Percentiles rank a stretch among this genome's conserved stretches.
Conservation (phyloP, 768 basidiomycete species). For the Leucocoprinus sp. region DNA sequence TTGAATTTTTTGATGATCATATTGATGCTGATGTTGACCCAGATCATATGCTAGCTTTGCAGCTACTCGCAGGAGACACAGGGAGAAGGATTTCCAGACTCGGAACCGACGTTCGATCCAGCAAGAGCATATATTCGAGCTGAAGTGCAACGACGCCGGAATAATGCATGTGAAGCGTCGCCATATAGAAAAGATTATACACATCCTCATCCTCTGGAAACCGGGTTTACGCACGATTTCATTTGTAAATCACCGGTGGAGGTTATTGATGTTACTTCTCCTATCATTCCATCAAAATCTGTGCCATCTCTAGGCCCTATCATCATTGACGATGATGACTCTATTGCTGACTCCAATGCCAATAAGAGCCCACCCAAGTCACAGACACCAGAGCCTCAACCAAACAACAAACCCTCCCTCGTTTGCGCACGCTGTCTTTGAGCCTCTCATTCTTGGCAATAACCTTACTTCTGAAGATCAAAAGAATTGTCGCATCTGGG, state of each 20-base stretch:
- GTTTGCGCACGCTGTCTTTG: slow-evolving; percentile 62
- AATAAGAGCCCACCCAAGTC: neutral
- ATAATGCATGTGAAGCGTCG: slow-evolving; percentile 17
- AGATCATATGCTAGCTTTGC: slow-evolving; percentile 1
- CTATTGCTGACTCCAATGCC: neutral
- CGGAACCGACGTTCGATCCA: slow-evolving; percentile 4
- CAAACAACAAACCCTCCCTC: slow-evolving; percentile 32
- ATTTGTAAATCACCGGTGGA: slow-evolving; percentile 28
- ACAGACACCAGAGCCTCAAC: slow-evolving; percentile 4
- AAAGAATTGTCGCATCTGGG: slow-evolving; percentile 51
- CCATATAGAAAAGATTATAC: slow-evolving; percentile 57
- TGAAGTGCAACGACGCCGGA: slow-evolving; percentile 5
- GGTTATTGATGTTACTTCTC: slow-evolving; percentile 8
- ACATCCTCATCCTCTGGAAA: slow-evolving; percentile 43
- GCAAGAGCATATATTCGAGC: slow-evolving; percentile 3
- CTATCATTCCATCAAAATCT: neutral
- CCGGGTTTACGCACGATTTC: slow-evolving; percentile 70
- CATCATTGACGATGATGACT: slow-evolving; percentile 42
- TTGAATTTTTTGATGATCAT: slow-evolving; percentile 1
- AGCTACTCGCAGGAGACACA: slow-evolving; percentile 1
- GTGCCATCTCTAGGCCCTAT: slow-evolving; percentile 28
- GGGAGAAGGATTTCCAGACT: neutral
- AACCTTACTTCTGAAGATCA: slow-evolving; percentile 39
- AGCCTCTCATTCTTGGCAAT: slow-evolving; percentile 50
- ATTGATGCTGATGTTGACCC: slow-evolving; percentile 2